Conservation (phyloP, 176 grass and related monocot genomes). For the bread wheat (Triticum aestivum) region DNA sequence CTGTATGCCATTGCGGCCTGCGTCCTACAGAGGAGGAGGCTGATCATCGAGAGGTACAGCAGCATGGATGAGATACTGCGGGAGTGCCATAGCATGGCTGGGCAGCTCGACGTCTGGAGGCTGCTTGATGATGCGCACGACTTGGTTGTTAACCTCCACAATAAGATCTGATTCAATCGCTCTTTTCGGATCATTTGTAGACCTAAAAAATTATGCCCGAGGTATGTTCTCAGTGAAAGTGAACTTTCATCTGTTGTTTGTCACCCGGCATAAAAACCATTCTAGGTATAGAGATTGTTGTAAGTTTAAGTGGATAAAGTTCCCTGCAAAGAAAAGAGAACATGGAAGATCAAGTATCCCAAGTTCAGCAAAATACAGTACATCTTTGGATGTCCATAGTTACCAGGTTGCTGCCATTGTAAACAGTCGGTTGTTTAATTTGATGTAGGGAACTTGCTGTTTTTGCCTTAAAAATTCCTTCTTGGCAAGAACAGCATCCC, state of each 20-base stretch:
- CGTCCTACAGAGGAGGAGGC: constrained; percentile 82
- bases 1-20: constrained; percentile 89
- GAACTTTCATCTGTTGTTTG: constrained; percentile 17
- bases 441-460: constrained; percentile 21
- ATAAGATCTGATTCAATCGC: constrained; percentile 67
- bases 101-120: constrained; percentile 91
- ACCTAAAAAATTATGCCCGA: constrained; percentile 14
- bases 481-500: constrained; percentile 3
- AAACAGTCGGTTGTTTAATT: constrained; percentile 3
- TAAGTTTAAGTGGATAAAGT: constrained; percentile 34
- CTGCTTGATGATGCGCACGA: constrained; percentile 87
- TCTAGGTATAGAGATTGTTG: constrained; percentile 31
- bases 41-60: constrained; percentile 91
- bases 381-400: constrained; percentile 7
- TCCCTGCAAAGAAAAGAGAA: constrained; percentile 16
- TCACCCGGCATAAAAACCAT: constrained; percentile 34
- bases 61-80: constrained; percentile 94
- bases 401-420: constrained; percentile 18
- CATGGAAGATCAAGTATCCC: constrained; percentile 14
- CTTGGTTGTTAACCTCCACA: constrained; percentile 76
- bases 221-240: constrained; percentile 36
- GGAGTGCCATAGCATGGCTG: constrained; percentile 81
- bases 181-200: constrained; percentile 31
- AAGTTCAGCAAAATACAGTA: constrained; percentile 18
- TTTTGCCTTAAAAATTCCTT: constrained; percentile 18